Base-by-base conservation (phyloP, 2,329 filamentous ascomycete genomes). In the Paracoccidioides brasiliensis region DNA sequence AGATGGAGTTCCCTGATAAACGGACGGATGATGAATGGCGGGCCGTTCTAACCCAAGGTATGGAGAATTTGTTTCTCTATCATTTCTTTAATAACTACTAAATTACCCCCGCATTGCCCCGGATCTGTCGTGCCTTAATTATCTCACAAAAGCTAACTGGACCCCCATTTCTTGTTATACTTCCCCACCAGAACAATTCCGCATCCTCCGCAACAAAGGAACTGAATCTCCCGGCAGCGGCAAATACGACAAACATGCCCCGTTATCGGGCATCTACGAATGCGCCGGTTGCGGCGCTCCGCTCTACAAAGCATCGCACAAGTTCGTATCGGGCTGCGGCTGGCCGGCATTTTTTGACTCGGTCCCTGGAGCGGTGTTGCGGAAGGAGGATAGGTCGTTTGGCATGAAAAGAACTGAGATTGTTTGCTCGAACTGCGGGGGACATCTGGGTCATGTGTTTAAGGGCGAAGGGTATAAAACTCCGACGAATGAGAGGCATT, bases 321-420 rank as follows among this genome's bases (percentile, higher is more conserved):
- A 98, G 72, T 98, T 98, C 80, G 88, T 88, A 71, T 94, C 88
- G 15, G 89, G 90, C 44, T 98, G 93, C 72, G 93, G 93, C 58
- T 98, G 93, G 93, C 93, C 93, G 0, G 93, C 93, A 10, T 98
- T 97, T 74, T 98, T 91, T 69, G 93, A 98, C 72, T 91, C 86
- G 61, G 82, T 98, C 53, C 91, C 93, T 0, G 90, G 90, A 2
- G 91, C 91, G 0, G 89, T 98, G 10, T 88, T 82, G 40, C 79
- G 91, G 59, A 85, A 91, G 66, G 82, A 83, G 60, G 93, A 98
- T 70, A 75, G 73, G 50, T 77, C 83, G 0, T 79, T 90, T 53
- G 91, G 91, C 49, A 95, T 95, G 88, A 69, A 78, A 66, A 78
- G 93, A 62, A 96, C 83, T 12, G 93, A 98, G 76, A 98, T 98